Evolutionary conservation across 768 basidiomycete genomes (phyloP), one percentile per base, ranked within the genome.

Genomic region (Mrakia hoshinonis): DNA sequence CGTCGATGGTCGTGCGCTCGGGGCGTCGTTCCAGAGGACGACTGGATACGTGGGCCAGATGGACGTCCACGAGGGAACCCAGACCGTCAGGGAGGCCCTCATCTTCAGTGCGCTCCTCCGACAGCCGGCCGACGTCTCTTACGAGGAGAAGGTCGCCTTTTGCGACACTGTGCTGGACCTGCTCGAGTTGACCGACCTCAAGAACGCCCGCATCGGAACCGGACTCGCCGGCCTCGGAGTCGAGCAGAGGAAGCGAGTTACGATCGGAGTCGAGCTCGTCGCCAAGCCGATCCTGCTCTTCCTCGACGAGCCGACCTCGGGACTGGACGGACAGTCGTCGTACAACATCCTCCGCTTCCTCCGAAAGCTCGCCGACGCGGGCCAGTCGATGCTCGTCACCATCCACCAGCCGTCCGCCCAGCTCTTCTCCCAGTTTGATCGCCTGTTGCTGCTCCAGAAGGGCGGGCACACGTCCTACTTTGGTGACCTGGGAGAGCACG

Each of bases 321-420:
- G 81, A 72, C 77, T 83, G 69, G 90, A 92, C 78, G 91, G 90
- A 4, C 90, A 91, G 78, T 89, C 87, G 66, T 90, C 91, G 4
- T 90, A 89, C 90, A 87, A 87, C 4, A 91, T 92, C 26, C 78
- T 80, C 52, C 78, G 79, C 2, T 90, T 93, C 81, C 81, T 93
- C 54, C 83, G 87, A 12, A 84, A 86, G 58, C 85, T 93, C 38
- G 90, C 91, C 10, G 84, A 89, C 71, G 85, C 84, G 73, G 92
- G 92, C 0, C 91, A 92, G 77, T 67, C 73, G 48, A 92, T 94
- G 74, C 81, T 94, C n/a, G 93, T 91, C 87, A 94, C 90, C 82
- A 91, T 80, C 65, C 80, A 81, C 72, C 91, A 89, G 82, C 91
- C 91, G 2, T 91, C 90, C 24, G 89, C 89, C 3, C 86, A 91